Evolutionary conservation across 768 basidiomycete species (phyloP), one percentile per base, ranked within the genome.

Genomic region (Lentinula edodes): DNA sequence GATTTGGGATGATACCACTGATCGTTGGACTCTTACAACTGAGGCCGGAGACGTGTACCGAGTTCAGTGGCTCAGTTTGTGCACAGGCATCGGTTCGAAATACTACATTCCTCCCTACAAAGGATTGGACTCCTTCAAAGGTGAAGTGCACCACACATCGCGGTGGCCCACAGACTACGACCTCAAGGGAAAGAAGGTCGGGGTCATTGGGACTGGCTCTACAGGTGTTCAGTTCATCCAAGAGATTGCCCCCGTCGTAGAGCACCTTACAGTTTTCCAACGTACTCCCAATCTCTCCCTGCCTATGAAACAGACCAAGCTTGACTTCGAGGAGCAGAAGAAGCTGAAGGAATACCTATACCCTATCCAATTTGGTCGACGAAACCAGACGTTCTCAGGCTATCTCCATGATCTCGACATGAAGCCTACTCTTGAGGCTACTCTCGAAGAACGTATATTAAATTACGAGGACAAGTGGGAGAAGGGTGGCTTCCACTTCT

Each of bases 221-320:
- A 62, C 55, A 9, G 66, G 66, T 20, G 65, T 67, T 7, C 65
- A 66, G 36, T 18, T 66, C 8, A 64, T 64, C 12, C 65, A 66
- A 51, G 63, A 60, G 42, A 51, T 50, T 42, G 58, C 61, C 10
- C 32, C 58, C 6, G 23, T 51, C 18, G 61, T 23, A 2, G 61
- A 20, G 7, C 63, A 66, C 18, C 63, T 66, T 46, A 66, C 65
- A 7, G 58, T 66, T 3, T 66, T 66, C 63, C 63, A 66, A 32
- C 61, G 63, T 42, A 60, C 41, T 10, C 63, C 61, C 42, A 61
- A 61, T 45, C 18, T 61, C 13, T 53, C 61, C 8, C 52, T 61
- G 41, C 61, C 61, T 4, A 61, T 61, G 61, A 42, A 43, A 34
- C 50, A 62, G 32, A 16, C 23, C 2, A 38, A 60, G 35, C 28